Base-by-base conservation (phyloP, 768 basidiomycete genomes). In the Rhodotorula taiwanensis region DNA sequence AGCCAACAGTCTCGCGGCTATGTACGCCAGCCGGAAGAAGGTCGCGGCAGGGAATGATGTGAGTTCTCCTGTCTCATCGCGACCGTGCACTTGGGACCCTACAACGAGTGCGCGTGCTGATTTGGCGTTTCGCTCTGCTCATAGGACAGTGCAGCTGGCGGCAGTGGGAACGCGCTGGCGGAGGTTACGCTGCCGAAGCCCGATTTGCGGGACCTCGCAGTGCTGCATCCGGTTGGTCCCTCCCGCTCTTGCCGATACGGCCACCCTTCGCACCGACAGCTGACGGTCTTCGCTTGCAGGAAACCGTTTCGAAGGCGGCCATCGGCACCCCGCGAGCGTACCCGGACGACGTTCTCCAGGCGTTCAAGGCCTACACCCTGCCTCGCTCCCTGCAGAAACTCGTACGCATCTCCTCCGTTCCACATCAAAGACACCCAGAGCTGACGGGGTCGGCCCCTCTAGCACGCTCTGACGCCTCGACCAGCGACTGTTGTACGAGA, bases 401-500 rank as follows among this genome's bases (percentile, higher is more conserved):
- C 20, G 43, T 44, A 44, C 9, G 30, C 42, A 16, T n/a, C 42
- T 6, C 30, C 52, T 20, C 57, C 62, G n/a, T n/a, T n/a, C n/a
- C n/a, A n/a, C n/a, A n/a, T n/a, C n/a, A n/a, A n/a, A n/a, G n/a
- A n/a, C n/a, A n/a, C n/a, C n/a, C n/a, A n/a, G n/a, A n/a, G n/a
- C n/a, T n/a, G n/a, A n/a, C n/a, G n/a, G n/a, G n/a, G n/a, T 15
- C 14, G 11, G 23, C n/a, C 2, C 4, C 21, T 9, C 18, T 49
- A 64, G 59, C 58, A 48, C 47, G 34, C 52, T 0, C 61, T 62
- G 30, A 55, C 67, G 4, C 7, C 59, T 3, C 44, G 45, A 8
- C 67, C 67, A 20, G 62, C 67, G 8, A 52, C 67, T 0, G 67
- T 69, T 1, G 58, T 69, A 1, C 39, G 67, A 8, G 23, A 34